phyloP scores from a whole-genome alignment of 257 asterid species.

The Ophiorrhiza pumila region DNA sequence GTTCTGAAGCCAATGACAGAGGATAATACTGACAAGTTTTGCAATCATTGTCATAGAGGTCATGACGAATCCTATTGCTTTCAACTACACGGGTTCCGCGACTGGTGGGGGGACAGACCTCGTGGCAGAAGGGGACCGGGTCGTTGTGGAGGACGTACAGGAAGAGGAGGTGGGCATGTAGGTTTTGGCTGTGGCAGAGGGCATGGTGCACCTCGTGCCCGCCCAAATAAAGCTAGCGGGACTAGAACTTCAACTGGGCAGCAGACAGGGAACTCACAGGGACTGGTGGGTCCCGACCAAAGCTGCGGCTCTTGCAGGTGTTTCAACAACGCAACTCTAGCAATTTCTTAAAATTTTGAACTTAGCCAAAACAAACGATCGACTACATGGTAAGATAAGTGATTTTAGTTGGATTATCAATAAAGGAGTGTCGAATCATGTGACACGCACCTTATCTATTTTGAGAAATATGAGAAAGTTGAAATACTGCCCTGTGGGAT shows the following conservation, averaged over 20 bases:
- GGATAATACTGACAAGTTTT: no score
- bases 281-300: background rate
- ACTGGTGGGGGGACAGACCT: background rate
- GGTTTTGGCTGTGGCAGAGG: background rate
- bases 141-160: background rate
- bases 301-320: background rate
- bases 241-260: background rate
- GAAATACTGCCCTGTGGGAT: background rate
- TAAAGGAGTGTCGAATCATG: background rate
- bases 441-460: background rate
- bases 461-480: background rate
- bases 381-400: no score
- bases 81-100: no score
- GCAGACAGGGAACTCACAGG: background rate
- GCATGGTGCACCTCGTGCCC: background rate
- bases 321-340: background rate
- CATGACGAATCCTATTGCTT: background rate
- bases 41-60: no score
- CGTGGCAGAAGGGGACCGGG: background rate
- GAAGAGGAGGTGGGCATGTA: no score
- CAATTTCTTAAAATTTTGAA: no score
- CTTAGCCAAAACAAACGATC: no score
- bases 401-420: no score
- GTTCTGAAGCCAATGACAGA: no score
- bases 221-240: no score